These are phyloP conservation scores for Delonix regia DNA, from an alignment of 306 rosid species.

Conservation along the genomic window DNA sequence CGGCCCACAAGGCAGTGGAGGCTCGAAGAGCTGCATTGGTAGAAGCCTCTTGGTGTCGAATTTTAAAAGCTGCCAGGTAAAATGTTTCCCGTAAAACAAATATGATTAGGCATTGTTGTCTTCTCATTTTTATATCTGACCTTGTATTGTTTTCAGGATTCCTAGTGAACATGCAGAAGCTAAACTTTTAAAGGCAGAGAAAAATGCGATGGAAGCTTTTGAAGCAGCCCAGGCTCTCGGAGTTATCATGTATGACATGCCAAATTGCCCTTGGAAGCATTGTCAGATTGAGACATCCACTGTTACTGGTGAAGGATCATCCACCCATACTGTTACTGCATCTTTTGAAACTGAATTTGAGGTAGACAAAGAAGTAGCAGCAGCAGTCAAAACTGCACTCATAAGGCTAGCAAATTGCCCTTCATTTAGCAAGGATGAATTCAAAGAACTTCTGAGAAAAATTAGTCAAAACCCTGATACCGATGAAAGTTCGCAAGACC, in stretches of 20 bases:
- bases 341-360: conserved; percentile 95
- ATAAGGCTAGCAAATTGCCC: conserved; percentile 69
- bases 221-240: conserved; percentile 84
- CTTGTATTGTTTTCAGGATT: conserved; percentile 57
- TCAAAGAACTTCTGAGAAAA: conserved; percentile 69
- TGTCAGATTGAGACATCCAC: conserved; percentile 67
- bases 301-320: conserved; percentile 56
- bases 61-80: conserved; percentile 84
- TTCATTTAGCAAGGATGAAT: conserved; percentile 74
- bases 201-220: conserved; percentile 75
- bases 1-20: conserved; percentile 79
- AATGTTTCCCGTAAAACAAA: conserved; percentile 1
- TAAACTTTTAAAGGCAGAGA: conserved; percentile 61
- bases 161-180: conserved; percentile 79
- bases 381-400: conserved; percentile 85
- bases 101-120: conserved; percentile 7
- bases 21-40: conserved; percentile 87
- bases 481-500: conserved; percentile 50
- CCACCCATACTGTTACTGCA: conserved; percentile 76
- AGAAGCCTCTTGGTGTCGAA: conserved; percentile 98
- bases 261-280: conserved; percentile 71
- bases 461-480: conserved; percentile 86
- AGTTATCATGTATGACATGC: conserved; percentile 83
- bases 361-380: conserved; percentile 89
- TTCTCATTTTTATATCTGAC: conserved; percentile 3